A percentile compares a stretch with the other conserved stretches of the same genome.
phyloP scores from a whole-genome alignment of 1,139 yeast species.

The Pichia sp. region DNA sequence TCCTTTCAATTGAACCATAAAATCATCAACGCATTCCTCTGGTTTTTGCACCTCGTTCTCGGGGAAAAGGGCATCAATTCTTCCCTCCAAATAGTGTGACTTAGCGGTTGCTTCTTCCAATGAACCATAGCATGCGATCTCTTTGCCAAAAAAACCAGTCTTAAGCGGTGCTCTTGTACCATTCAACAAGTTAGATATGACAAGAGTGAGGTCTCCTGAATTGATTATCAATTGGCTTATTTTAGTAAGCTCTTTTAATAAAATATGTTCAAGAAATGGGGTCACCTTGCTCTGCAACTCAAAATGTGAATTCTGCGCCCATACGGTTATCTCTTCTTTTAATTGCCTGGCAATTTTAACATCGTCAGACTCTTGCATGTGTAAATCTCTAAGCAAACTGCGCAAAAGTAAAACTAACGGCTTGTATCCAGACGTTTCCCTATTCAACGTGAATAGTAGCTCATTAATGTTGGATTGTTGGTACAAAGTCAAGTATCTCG shows the following conservation, averaged over 20 bases:
- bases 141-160: constrained; percentile 23
- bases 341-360: constrained; percentile 14
- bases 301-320: constrained; percentile 33
- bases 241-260: constrained; percentile 27
- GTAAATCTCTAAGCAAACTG: constrained; percentile 26
- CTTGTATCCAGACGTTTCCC: constrained; percentile 30
- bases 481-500: constrained; percentile 25
- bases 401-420: constrained; percentile 25
- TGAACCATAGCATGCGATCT: constrained; percentile 29
- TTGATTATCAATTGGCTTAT: constrained; percentile 28
- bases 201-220: constrained; percentile 31
- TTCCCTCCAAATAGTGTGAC: constrained; percentile 31
- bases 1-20: constrained; percentile 23
- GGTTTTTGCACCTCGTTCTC: background rate
- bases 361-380: constrained; percentile 10
- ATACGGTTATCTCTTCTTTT: constrained; percentile 25
- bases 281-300: constrained; percentile 31
- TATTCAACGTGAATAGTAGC: constrained; percentile 25
- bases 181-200: constrained; percentile 28
- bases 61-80: constrained; percentile 27
- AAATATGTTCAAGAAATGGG: constrained; percentile 28
- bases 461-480: constrained; percentile 28
- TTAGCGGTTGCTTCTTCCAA: constrained; percentile 25
- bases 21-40: constrained; percentile 13
- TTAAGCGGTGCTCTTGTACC: constrained; percentile 22